Evolutionary conservation across 495 filamentous ascomycete genomes (phyloP).

Genomic region (Tuber calosporum): DNA sequence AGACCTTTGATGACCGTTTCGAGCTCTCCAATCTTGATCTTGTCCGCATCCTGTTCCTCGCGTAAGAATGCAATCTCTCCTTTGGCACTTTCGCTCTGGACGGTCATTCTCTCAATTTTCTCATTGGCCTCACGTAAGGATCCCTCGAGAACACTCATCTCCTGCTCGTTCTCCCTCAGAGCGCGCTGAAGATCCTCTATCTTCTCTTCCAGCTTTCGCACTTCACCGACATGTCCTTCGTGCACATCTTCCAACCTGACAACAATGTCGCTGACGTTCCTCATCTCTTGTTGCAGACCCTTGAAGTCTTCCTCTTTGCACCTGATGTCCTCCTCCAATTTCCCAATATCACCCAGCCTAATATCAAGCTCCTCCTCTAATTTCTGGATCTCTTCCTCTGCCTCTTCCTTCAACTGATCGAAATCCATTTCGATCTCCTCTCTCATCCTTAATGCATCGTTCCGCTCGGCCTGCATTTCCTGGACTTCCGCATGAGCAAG

Average conservation of each 20-base stretch:
- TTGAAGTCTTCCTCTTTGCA: slow-evolving; percentile 74
- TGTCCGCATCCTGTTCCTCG: slow-evolving; percentile 95
- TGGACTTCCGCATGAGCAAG: slow-evolving; percentile 70
- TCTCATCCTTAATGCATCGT: slow-evolving; percentile 70
- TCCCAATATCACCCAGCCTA: slow-evolving; percentile 62
- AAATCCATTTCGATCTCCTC: slow-evolving; percentile 75
- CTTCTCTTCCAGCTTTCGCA: slow-evolving; percentile 44
- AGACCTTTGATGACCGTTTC: slow-evolving; percentile 70
- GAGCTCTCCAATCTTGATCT: slow-evolving; percentile 93
- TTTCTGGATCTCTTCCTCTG: slow-evolving; percentile 73
- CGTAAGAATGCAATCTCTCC: slow-evolving; percentile 90
- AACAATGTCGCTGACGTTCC: slow-evolving; percentile 75
- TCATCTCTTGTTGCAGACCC: slow-evolving; percentile 81
- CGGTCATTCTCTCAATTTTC: slow-evolving; percentile 74
- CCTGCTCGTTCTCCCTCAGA: slow-evolving; percentile 64
- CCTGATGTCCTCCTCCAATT: slow-evolving; percentile 60
- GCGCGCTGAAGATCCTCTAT: slow-evolving; percentile 69
- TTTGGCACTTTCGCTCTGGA: slow-evolving; percentile 87
- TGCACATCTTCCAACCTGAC: slow-evolving; percentile 82
- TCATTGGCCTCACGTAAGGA: slow-evolving; percentile 70
- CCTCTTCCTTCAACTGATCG: slow-evolving; percentile 68
- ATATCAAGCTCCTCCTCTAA: slow-evolving; percentile 72
- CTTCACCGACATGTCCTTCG: slow-evolving; percentile 46
- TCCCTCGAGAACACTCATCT: slow-evolving; percentile 68
- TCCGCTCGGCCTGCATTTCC: slow-evolving; percentile 74